These are phyloP conservation scores for Verbascum thapsus DNA, from an alignment of 257 asterid genomes.

Conservation along the genomic window DNA sequence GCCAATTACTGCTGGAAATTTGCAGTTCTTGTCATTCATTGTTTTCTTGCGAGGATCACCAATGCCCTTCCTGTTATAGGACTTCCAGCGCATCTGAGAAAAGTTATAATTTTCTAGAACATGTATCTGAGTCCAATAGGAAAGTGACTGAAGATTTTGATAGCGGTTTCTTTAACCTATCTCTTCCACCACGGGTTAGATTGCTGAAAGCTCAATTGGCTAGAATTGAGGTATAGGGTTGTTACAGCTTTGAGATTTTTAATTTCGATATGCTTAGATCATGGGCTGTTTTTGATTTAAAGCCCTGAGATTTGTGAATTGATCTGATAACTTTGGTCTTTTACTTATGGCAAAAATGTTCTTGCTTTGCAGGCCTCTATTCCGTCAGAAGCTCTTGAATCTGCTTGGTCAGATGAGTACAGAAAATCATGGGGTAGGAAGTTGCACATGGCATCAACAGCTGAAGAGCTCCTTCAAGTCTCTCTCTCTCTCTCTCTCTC, in stretches of 20 bases:
- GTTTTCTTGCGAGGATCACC: constrained; percentile 50
- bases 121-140: constrained; percentile 46
- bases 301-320: constrained; percentile 1
- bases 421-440: constrained; percentile 62
- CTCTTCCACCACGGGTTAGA: constrained; percentile 56
- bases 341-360: constrained; percentile 20
- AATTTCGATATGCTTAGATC: constrained; percentile 2
- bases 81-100: constrained; percentile 32
- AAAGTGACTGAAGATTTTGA: constrained; percentile 37
- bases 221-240: constrained; percentile 62
- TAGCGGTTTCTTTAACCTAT: constrained; percentile 32
- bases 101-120: constrained; percentile 42
- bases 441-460: constrained; percentile 56
- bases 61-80: constrained; percentile 56
- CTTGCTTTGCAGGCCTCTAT: constrained; percentile 59
- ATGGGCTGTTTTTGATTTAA: neutral
- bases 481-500: neutral
- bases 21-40: constrained; percentile 56
- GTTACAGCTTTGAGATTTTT: constrained; percentile 6
- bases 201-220: constrained; percentile 71
- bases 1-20: constrained; percentile 49
- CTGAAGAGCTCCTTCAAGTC: constrained; percentile 83
- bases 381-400: constrained; percentile 68
- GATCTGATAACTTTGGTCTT: constrained; percentile 2
- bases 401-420: constrained; percentile 67